Conservation (phyloP, 352 stramenopile species). For the Globisporangium canariense region DNA sequence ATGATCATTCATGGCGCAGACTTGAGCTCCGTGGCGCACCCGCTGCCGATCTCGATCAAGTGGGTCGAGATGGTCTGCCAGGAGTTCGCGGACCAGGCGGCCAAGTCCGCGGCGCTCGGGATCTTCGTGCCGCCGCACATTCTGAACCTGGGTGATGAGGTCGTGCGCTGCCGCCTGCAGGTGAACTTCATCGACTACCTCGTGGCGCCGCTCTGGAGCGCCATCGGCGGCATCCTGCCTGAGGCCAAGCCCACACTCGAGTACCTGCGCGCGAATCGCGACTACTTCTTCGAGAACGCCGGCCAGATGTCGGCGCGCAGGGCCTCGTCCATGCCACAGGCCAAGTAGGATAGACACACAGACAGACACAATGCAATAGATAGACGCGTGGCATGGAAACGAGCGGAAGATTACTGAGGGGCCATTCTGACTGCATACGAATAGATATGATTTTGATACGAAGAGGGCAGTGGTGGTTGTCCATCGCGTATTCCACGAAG, state of each 20-base stretch:
- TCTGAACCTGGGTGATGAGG: conserved; percentile 69
- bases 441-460: no score
- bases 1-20: conserved; percentile 84
- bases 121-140: conserved; percentile 73
- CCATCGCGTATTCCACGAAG: no score
- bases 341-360: neutral
- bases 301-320: conserved; percentile 41
- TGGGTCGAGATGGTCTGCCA: conserved; percentile 73
- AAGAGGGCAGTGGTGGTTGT: no score
- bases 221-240: conserved; percentile 56
- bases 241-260: conserved; percentile 44
- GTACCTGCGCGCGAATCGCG: conserved; percentile 50
- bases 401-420: no score
- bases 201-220: conserved; percentile 65
- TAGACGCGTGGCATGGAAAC: no score
- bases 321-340: conserved; percentile 9
- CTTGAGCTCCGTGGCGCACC: conserved; percentile 54
- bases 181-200: conserved; percentile 88
- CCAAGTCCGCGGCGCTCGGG: conserved; percentile 46
- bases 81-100: conserved; percentile 79
- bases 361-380: no score
- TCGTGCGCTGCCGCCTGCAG: conserved; percentile 54
- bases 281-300: conserved; percentile 69
- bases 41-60: conserved; percentile 43
- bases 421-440: no score